Percentiles rank a stretch among this genome's conserved stretches.
These are phyloP conservation scores for Cordyceps fumosorosea DNA, from an alignment of 2,329 filamentous ascomycete species.

Conservation along the genomic window DNA sequence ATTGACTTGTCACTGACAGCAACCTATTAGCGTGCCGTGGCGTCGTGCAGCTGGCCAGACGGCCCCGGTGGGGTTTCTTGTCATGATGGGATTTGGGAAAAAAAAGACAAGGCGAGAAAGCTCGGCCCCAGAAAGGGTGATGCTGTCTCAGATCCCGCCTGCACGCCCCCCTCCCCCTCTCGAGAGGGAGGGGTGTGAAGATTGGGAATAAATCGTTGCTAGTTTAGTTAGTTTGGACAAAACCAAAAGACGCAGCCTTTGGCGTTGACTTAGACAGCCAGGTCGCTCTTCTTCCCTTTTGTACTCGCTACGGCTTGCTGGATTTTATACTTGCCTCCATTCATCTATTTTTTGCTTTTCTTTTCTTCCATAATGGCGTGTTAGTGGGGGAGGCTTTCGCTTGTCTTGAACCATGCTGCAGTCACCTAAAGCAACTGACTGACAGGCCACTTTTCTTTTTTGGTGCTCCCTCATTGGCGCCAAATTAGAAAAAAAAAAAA, in stretches of 20 bases:
- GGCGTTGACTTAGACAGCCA: not conserved
- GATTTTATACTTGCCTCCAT: not conserved
- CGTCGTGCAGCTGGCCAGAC: not conserved
- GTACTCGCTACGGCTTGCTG: too few relatives aligned
- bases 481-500: not conserved
- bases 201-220: not conserved
- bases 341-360: not conserved
- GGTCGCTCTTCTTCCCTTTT: not conserved
- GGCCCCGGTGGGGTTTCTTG: not conserved
- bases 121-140: not conserved
- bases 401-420: not conserved
- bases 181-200: not conserved
- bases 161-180: not conserved
- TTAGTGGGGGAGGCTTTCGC: not conserved
- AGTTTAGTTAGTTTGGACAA: not conserved
- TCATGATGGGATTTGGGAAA: not conserved
- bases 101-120: not conserved
- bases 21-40: conserved; percentile 3
- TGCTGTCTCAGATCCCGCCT: conserved; percentile 3
- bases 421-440: not conserved
- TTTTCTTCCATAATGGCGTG: not conserved
- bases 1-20: not conserved
- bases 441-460: not conserved
- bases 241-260: not conserved
- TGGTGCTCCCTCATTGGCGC: not conserved